Base-by-base conservation (phyloP, 768 basidiomycete species). In the Boletus vermiculosoides region DNA sequence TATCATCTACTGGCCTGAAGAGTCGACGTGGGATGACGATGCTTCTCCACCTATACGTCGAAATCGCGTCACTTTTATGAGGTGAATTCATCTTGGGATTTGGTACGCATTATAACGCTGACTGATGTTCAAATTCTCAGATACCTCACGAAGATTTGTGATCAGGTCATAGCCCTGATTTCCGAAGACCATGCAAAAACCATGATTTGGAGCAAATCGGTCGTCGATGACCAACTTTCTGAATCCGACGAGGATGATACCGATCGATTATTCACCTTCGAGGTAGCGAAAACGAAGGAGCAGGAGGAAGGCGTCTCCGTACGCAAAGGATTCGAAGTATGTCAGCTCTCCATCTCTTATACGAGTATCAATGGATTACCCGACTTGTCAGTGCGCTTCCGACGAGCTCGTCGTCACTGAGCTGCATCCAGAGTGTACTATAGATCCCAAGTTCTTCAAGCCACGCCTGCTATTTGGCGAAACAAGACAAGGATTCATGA, bases 1-100 rank as follows among this genome's bases (percentile, higher is more conserved):
- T 56, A 76, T 82, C 8, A 63, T 85, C 4, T 87, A 82, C 57
- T 86, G 85, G 85, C 85, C 85, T 0, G 82, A 87, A 59, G 77
- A 82, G 15, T 72, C 70, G 0, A 84, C 84, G 0, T 86, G 84
- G 85, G 64, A 79, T 37, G 83, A 85, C 57, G 66, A 73, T 34
- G 78, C 83, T 1, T 58, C 74, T 16, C 74, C 79, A 0, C 72
- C 82, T 6, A 76, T 83, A 9, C 65, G 73, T 18, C 74, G 78
- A 2, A 86, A 84, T 63, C 74, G 85, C 9, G 72, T 80, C 3
- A 82, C 84, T 0, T 86, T 86, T 66, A 84, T 86, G 80, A 71
- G 85, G 84, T 81, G 61, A 57, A 63, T 34, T 23, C 44, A 16
- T 28, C 11, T 20, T 30, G 18, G 25, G 16, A 45, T 7, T 12